Conservation (phyloP, 2,329 filamentous ascomycete species). For the Sporothrix phasma region DNA sequence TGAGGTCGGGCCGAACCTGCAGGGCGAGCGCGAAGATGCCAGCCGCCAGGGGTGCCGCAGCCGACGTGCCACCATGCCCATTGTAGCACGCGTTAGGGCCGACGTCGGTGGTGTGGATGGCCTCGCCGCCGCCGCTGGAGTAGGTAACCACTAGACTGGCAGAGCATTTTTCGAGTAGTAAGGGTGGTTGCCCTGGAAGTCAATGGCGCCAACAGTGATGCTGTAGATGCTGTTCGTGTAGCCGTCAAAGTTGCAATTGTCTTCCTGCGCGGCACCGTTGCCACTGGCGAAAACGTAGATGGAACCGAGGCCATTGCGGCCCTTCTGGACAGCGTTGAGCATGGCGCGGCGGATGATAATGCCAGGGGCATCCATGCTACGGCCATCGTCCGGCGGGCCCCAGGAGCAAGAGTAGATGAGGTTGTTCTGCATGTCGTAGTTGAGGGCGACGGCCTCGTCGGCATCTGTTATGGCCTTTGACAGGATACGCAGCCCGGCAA, state of each 20-base stretch:
- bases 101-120: constrained; percentile 89
- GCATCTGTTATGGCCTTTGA: constrained; percentile 83
- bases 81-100: constrained; percentile 69
- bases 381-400: constrained; percentile 90
- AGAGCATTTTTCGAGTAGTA: constrained; percentile 94
- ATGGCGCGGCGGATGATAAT: constrained; percentile 83
- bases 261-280: constrained; percentile 75
- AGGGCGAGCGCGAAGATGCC: constrained; percentile 86
- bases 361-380: constrained; percentile 87
- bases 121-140: constrained; percentile 78
- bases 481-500: constrained; percentile 86
- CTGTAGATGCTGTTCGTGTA: constrained; percentile 99
- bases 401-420: constrained; percentile 98
- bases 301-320: constrained; percentile 71
- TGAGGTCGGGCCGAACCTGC: constrained; percentile 72
- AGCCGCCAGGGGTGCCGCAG: constrained; percentile 83
- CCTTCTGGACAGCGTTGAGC: constrained; percentile 83
- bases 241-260: constrained; percentile 99
- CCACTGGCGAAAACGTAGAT: constrained; percentile 96
- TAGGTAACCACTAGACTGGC: constrained; percentile 94
- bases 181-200: constrained; percentile 76
- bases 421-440: constrained; percentile 83
- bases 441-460: constrained; percentile 86
- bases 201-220: constrained; percentile 89
- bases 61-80: constrained; percentile 88